phyloP scores from a whole-genome alignment of 164 flowering plant genomes.

The Pachysandra terminalis region DNA sequence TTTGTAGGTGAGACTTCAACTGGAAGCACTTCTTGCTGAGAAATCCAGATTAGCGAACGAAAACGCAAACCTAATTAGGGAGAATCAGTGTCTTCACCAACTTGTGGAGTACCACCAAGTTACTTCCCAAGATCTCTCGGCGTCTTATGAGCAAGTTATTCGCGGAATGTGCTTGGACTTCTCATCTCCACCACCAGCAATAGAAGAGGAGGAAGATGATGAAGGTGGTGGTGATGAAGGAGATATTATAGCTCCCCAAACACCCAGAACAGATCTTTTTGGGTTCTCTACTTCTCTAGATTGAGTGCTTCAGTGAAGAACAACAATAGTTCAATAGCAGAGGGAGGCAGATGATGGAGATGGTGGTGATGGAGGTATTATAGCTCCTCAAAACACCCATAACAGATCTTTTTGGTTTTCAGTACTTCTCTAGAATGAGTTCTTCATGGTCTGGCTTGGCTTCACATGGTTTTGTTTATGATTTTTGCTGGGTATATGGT shows the following conservation, averaged over 20 bases:
- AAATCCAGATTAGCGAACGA: conserved; percentile 84
- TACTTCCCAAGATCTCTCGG: conserved; percentile 65
- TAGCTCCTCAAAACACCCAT: too few species aligned
- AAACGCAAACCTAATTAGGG: conserved; percentile 74
- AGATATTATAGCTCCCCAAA: conserved; percentile 15
- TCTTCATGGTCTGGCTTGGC: too few species aligned
- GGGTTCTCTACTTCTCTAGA: conserved; percentile 31
- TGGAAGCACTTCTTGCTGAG: conserved; percentile 89
- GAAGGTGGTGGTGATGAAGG: conserved; percentile 8
- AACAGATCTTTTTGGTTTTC: too few species aligned
- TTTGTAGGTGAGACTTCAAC: conserved; percentile 86
- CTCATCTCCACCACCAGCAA: conserved; percentile 51
- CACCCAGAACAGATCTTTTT: conserved; percentile 20
- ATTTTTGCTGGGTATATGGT: too few species aligned
- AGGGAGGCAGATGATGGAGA: too few species aligned
- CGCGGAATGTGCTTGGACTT: conserved; percentile 69
- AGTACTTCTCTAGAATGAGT: too few species aligned
- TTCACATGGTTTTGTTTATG: too few species aligned
- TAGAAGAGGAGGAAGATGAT: conserved; percentile 20
- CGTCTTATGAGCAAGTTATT: conserved; percentile 52
- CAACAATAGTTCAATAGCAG: neutral
- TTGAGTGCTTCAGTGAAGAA: conserved; percentile 18
- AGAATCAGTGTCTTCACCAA: conserved; percentile 86
- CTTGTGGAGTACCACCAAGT: conserved; percentile 89
- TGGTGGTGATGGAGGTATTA: too few species aligned